Base-by-base conservation (phyloP, 768 basidiomycete species). In the Tulasnella sp. region DNA sequence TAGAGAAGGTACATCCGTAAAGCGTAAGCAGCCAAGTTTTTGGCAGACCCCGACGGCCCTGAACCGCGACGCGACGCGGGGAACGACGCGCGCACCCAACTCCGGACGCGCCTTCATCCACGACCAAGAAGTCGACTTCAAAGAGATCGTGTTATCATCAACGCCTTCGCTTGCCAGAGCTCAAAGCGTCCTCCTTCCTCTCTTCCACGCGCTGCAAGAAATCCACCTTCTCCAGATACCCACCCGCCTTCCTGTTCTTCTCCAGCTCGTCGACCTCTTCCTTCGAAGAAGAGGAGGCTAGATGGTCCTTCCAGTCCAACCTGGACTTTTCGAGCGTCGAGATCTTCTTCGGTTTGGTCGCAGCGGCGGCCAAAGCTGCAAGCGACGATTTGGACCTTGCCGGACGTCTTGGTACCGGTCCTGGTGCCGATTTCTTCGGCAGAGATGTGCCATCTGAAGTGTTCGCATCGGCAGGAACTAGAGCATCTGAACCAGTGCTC, bases 311-410 rank as follows among this genome's bases (percentile, higher is more conserved):
- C 95, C 95, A 96, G 83, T 96, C 95, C 89, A 96, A 90, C 18
- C 92, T 90, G 0, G 93, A 94, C 84, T 95, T 96, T 81, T 95
- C 94, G 19, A 96, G 87, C 36, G 94, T 95, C 34, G 92, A 91
- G 10, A 96, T 87, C 85, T 93, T 95, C 84, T 92, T 94, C 1
- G 91, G 87, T 83, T 92, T 94, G 39, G 75, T 48, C 2, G 81
- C n/a, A n/a, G n/a, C 81, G 14, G 80, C 77, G 0, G 79, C 80
- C 3, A 82, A 76, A 10, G 58, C 62, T 0, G 83, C 82, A 1
- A 78, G 68, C 27, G 77, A 62, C 19, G 10, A 39, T 38, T 46
- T 56, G 39, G 68, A 21, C 71, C 31, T 80, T 79, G 83, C 91
- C 92, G 1, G 92, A 86, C 82, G 91, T 94, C 27, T 92, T 91